Evolutionary conservation across 768 basidiomycete species (phyloP).

Genomic region (Auricularia heimuer): DNA sequence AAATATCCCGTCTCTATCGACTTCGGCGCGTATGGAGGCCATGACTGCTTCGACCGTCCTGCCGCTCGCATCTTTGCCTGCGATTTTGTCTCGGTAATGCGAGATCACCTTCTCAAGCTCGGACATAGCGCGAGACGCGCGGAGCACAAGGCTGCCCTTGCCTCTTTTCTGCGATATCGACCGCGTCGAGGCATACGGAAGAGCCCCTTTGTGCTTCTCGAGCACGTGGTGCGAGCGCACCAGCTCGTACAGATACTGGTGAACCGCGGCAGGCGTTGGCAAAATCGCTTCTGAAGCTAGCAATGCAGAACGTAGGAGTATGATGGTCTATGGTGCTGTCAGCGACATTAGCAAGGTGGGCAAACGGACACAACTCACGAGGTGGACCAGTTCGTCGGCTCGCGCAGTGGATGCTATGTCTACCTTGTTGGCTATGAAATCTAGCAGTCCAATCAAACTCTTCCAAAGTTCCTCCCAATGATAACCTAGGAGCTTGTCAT

Average conservation of each 20-base stretch:
- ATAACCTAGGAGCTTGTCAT: constrained; percentile 34
- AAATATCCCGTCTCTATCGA: constrained; percentile 49
- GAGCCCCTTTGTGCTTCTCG: constrained; percentile 31
- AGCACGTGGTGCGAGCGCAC: constrained; percentile 44
- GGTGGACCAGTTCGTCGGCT: constrained; percentile 41
- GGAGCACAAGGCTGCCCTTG: constrained; percentile 23
- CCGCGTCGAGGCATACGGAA: constrained; percentile 34
- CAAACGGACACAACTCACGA: constrained; percentile 30
- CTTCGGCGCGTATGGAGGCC: constrained; percentile 45
- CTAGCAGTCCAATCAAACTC: constrained; percentile 42
- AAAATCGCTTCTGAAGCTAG: constrained; percentile 44
- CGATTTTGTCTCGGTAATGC: background rate
- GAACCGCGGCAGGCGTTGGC: constrained; percentile 42
- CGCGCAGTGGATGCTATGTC: constrained; percentile 34
- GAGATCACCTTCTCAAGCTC: constrained; percentile 1
- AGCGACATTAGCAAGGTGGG: background rate
- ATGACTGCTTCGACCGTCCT: constrained; percentile 47
- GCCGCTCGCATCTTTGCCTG: constrained; percentile 23
- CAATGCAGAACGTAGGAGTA: constrained; percentile 44
- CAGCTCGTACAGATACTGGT: constrained; percentile 63
- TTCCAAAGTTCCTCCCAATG: constrained; percentile 59
- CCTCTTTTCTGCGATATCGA: constrained; percentile 19
- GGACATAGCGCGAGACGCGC: constrained; percentile 1
- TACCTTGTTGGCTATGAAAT: constrained; percentile 43
- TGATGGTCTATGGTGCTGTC: constrained; percentile 31